Conservation (phyloP, 352 stramenopile species). For the Phytophthora cactorum region DNA sequence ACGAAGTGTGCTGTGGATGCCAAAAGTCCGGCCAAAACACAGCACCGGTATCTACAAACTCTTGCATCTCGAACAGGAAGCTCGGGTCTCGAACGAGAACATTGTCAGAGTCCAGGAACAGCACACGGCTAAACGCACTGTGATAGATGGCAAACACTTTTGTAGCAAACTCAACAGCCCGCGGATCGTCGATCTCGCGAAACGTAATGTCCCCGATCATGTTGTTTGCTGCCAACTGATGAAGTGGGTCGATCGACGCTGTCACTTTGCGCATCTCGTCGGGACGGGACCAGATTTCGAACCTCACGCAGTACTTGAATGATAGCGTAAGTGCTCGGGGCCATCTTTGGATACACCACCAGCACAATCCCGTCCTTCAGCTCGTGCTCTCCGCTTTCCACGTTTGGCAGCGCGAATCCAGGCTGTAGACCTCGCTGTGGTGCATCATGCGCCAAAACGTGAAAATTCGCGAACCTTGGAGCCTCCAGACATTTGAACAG, state of each 20-base stretch:
- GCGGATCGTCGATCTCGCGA: constrained; percentile 27
- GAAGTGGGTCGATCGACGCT: too few species aligned
- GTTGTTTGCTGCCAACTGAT: constrained; percentile 4
- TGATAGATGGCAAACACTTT: constrained; percentile 56
- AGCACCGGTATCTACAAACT: constrained; percentile 38
- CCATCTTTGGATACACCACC: constrained; percentile 57
- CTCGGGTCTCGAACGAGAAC: constrained; percentile 28
- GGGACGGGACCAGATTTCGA: constrained; percentile 55
- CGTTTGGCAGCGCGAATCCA: constrained; percentile 12
- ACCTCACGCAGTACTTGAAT: constrained; percentile 34
- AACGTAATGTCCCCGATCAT: constrained; percentile 32
- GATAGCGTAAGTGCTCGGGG: constrained; percentile 36
- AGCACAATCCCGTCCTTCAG: constrained; percentile 49
- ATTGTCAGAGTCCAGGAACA: constrained; percentile 50
- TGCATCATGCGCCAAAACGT: constrained; percentile 21
- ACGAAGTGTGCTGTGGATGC: constrained; percentile 56
- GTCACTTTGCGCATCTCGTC: constrained; percentile 32
- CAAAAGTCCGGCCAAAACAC: constrained; percentile 78
- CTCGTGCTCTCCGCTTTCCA: too few species aligned
- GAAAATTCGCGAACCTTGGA: constrained; percentile 44
- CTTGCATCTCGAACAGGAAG: constrained; percentile 5
- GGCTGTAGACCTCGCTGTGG: constrained; percentile 4
- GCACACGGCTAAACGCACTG: constrained; percentile 44
- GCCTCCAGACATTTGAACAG: constrained; percentile 50
- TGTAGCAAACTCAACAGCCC: constrained; percentile 47